Evolutionary conservation across 2,329 filamentous ascomycete species (phyloP).

Genomic region (Diplodia seriata): DNA sequence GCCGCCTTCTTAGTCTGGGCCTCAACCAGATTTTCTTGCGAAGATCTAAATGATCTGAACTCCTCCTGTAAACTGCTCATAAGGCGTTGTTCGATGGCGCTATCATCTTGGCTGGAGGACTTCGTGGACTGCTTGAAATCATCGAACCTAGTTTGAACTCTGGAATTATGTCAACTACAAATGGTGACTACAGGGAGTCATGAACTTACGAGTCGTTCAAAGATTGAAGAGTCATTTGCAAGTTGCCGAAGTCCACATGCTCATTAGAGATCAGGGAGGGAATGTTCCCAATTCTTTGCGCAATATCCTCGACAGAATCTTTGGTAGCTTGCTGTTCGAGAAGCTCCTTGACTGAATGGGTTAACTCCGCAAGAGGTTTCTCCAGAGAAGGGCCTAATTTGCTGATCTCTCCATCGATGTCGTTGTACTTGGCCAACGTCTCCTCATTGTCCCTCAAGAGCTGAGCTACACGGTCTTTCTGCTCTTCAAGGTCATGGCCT

Average conservation of each 20-base stretch:
- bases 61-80: neutral
- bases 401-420: neutral
- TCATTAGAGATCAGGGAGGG: neutral
- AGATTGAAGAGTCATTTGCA: neutral
- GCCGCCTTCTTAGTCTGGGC: slow-evolving; percentile 10
- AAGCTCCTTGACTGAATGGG: neutral
- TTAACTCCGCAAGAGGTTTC: neutral
- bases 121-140: neutral
- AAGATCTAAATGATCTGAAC: neutral
- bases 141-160: neutral
- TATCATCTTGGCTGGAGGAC: neutral
- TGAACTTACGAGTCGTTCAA: neutral
- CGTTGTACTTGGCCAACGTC: neutral
- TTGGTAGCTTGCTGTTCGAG: neutral
- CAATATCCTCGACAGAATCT: neutral
- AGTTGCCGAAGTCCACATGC: neutral
- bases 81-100: neutral
- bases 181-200: no score
- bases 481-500: neutral
- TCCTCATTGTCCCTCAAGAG: neutral
- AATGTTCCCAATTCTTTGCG: neutral
- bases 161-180: neutral
- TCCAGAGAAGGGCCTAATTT: neutral
- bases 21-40: slow-evolving; percentile 3
- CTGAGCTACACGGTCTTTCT: no score